Conservation (phyloP, 768 basidiomycete genomes). For the Amanita pseudoporphyria region DNA sequence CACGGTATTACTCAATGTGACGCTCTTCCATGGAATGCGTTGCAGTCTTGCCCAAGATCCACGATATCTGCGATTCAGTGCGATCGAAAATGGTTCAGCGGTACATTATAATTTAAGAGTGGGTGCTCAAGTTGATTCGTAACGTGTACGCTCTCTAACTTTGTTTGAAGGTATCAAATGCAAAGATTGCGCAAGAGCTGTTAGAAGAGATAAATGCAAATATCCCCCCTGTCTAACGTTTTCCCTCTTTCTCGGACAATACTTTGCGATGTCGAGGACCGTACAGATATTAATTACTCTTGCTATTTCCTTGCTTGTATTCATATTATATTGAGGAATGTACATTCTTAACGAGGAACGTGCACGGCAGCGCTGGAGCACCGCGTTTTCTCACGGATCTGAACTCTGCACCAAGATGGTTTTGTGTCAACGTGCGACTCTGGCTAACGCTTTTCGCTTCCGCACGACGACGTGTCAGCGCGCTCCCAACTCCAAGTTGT, state of each 20-base stretch:
- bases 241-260: background rate
- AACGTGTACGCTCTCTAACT: slow-evolving; percentile 1
- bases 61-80: slow-evolving; percentile 69
- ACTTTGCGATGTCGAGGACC: background rate
- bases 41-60: slow-evolving; percentile 68
- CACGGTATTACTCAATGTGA: slow-evolving; percentile 62
- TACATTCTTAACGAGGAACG: background rate
- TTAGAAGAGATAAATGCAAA: slow-evolving; percentile 46
- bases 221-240: slow-evolving; percentile 29
- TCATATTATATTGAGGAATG: background rate
- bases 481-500: background rate
- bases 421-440: background rate
- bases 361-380: too few species aligned
- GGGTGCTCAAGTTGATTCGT: slow-evolving; percentile 17
- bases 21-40: slow-evolving; percentile 71
- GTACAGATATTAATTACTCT: slow-evolving; percentile 4
- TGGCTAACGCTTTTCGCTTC: background rate
- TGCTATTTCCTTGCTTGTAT: background rate
- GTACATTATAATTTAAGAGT: slow-evolving; percentile 74
- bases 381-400: slow-evolving; percentile 13
- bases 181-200: slow-evolving; percentile 63
- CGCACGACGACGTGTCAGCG: background rate
- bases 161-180: slow-evolving; percentile 44
- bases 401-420: background rate
- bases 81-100: slow-evolving; percentile 49